Conservation (phyloP, 352 stramenopile genomes). For the Phytophthora ramorum region DNA sequence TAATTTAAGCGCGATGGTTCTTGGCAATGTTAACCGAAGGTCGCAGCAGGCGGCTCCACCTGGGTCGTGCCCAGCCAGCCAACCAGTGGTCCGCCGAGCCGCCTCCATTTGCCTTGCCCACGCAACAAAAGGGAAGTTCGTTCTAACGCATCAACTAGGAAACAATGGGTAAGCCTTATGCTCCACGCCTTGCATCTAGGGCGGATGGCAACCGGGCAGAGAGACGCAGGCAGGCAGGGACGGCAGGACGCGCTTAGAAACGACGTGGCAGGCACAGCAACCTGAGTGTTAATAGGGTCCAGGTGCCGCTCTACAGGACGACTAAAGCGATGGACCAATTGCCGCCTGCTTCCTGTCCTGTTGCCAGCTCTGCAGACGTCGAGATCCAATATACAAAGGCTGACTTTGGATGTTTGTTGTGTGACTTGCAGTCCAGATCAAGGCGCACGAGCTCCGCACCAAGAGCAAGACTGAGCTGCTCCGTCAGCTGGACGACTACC, state of each 20-base stretch:
- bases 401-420: conserved; percentile 35
- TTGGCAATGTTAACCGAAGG: conserved; percentile 24
- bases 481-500: conserved; percentile 97
- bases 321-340: background rate
- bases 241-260: background rate
- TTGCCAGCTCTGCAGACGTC: background rate
- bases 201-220: background rate
- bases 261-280: background rate
- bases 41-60: conserved; percentile 9
- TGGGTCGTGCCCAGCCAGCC: conserved; percentile 43
- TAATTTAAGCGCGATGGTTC: conserved; percentile 7
- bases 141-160: conserved; percentile 59
- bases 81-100: conserved; percentile 45
- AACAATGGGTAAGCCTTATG: conserved; percentile 67
- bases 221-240: background rate
- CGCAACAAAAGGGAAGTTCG: conserved; percentile 73
- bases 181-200: background rate
- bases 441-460: conserved; percentile 98
- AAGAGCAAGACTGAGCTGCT: conserved; percentile 99
- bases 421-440: conserved; percentile 88
- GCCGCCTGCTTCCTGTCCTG: background rate
- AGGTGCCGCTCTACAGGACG: too few species aligned
- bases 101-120: conserved; percentile 37
- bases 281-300: background rate
- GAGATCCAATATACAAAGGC: background rate